Base-by-base conservation (phyloP, 2,329 filamentous ascomycete genomes). In the Sarocladiaceae sp. region DNA sequence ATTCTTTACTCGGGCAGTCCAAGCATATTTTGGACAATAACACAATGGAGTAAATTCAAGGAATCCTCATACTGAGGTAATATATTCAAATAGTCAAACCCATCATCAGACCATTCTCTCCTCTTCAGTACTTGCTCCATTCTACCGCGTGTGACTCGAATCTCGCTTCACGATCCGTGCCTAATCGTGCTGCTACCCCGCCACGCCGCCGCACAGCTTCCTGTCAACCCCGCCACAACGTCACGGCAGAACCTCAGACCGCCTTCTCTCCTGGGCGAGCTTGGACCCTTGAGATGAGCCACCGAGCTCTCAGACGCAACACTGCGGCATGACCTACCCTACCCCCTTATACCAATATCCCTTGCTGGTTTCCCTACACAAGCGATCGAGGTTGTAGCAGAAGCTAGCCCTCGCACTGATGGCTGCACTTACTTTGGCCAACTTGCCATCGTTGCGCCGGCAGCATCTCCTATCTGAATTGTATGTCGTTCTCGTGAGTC, bases 391-490 rank as follows among this genome's bases (percentile, higher is more conserved):
- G n/a, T n/a, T n/a, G n/a, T n/a, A n/a, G n/a, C n/a, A n/a, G n/a
- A n/a, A 15, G 20, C n/a, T 29, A 10, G 6, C 5, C 29, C 4
- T 29, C 9, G 24, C 11, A 27, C 20, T 18, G 15, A 78, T 78
- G 73, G 55, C 66, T 9, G 61, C 67, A 23, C 54, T 66, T 15
- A 66, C 64, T 40, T 62, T 78, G 55, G 63, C 60, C 32, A 61
- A 60, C 34, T 58, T 80, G 50, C 73, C 77, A 9, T 70, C 77
- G 43, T 53, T 90, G 57, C 78, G 83, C 56, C 81, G 76, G 62
- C 85, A 93, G 62, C 83, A 89, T 58, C 74, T 93, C 41, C 73
- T 89, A 32, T 75, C 87, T 47, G 88, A 93, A 68, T 93, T 91
- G 87, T 93, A 70, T 53, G 83, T 67, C 21, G 23, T 29, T 12